Evolutionary conservation across 1,284 basidiomycete species (phyloP).

Genomic region (Tilletia caries): DNA sequence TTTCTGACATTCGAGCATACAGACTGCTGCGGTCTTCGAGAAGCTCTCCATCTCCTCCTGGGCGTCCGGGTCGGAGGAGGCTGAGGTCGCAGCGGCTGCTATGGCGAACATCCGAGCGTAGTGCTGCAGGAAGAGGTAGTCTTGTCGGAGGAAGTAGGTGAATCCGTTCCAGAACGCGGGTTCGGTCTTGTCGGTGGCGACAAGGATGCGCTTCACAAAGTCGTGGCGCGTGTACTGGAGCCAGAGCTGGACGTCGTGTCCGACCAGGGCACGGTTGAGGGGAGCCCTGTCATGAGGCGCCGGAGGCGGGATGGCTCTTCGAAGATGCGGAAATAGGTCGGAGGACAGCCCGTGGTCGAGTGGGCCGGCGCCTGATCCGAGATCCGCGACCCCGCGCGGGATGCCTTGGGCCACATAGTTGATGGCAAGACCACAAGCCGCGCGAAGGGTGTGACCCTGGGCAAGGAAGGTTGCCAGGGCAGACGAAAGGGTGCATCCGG

Average conservation of each 20-base stretch:
- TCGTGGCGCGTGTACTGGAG: constrained; percentile 63
- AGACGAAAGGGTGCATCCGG: constrained; percentile 85
- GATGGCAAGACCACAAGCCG: constrained; percentile 65
- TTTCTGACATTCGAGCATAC: constrained; percentile 37
- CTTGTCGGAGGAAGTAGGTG: constrained; percentile 74
- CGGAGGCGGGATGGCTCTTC: constrained; percentile 57
- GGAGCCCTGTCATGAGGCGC: background rate
- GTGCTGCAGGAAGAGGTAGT: constrained; percentile 59
- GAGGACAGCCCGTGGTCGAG: constrained; percentile 78
- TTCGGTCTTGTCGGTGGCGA: constrained; percentile 62
- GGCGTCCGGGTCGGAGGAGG: constrained; percentile 64
- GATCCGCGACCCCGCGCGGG: constrained; percentile 62
- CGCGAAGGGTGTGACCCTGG: constrained; percentile 61
- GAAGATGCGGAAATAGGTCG: constrained; percentile 60
- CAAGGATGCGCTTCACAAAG: constrained; percentile 72
- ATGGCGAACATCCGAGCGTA: constrained; percentile 61
- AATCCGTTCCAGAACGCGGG: constrained; percentile 57
- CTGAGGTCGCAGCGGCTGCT: constrained; percentile 60
- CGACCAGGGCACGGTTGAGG: background rate
- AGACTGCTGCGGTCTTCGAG: constrained; percentile 58
- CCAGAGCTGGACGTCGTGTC: constrained; percentile 32
- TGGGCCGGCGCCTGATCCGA: constrained; percentile 79
- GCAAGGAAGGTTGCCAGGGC: constrained; percentile 72
- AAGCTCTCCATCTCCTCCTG: constrained; percentile 68
- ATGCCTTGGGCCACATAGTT: constrained; percentile 76